A percentile compares a stretch with the other conserved stretches of the same genome.
These are phyloP conservation scores for Durotheca rogersii DNA, from an alignment of 495 filamentous ascomycete genomes.

Conservation along the genomic window DNA sequence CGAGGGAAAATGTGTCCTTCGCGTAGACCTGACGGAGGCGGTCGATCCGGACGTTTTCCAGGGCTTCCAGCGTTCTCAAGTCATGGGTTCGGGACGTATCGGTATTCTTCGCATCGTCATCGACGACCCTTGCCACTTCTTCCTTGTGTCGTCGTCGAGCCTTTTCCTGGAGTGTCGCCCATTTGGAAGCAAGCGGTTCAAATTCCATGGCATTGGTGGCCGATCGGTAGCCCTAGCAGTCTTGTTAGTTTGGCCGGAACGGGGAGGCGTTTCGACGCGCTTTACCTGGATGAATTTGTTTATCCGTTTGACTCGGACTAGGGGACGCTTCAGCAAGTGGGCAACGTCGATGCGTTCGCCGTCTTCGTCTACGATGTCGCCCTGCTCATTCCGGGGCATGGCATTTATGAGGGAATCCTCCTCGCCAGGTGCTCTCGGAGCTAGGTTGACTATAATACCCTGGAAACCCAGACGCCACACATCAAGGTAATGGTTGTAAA, in stretches of 20 bases:
- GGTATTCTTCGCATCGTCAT: constrained; percentile 82
- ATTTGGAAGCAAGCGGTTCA: constrained; percentile 30
- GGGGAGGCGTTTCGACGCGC: background rate
- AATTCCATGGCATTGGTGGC: constrained; percentile 25
- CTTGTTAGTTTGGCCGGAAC: constrained; percentile 9
- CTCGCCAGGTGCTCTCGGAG: constrained; percentile 60
- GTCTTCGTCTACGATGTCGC: constrained; percentile 72
- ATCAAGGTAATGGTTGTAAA: constrained; percentile 85
- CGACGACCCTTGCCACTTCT: constrained; percentile 82
- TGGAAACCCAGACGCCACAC: constrained; percentile 95
- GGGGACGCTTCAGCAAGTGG: constrained; percentile 82
- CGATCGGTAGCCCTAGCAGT: constrained; percentile 32
- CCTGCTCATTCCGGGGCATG: constrained; percentile 72
- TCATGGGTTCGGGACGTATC: constrained; percentile 79
- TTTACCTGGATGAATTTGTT: constrained; percentile 76
- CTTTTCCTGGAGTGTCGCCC: constrained; percentile 69
- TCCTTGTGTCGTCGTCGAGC: constrained; percentile 78
- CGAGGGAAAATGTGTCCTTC: constrained; percentile 84
- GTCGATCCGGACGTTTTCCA: constrained; percentile 70
- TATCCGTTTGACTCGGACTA: constrained; percentile 86
- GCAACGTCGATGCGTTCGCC: constrained; percentile 95
- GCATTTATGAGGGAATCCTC: constrained; percentile 64
- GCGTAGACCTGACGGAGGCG: constrained; percentile 74
- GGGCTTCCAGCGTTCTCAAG: constrained; percentile 67
- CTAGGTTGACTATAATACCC: constrained; percentile 91